Conservation (phyloP, 1,139 yeast genomes). For the Sugiyamaella sp. region DNA sequence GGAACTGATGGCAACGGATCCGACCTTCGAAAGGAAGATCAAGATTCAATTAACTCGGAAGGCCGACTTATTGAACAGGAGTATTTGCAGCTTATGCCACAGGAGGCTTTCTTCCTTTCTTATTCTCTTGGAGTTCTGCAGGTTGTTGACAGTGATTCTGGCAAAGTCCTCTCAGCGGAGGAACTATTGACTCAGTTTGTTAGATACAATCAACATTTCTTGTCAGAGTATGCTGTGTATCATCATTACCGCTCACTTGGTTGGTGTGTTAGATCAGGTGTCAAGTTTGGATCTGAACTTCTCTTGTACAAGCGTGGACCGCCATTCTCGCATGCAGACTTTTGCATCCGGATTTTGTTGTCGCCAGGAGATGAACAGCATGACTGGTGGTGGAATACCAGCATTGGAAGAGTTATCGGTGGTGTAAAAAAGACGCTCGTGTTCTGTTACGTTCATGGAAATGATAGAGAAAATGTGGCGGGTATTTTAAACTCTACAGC, state of each 20-base stretch:
- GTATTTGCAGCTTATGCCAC: constrained; percentile 70
- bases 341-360: constrained; percentile 58
- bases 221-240: constrained; percentile 66
- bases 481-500: constrained; percentile 7
- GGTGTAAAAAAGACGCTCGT: constrained; percentile 83
- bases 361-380: constrained; percentile 41
- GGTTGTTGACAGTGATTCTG: constrained; percentile 28
- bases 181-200: constrained; percentile 26
- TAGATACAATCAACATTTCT: constrained; percentile 26
- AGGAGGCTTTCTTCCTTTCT: constrained; percentile 71
- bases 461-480: constrained; percentile 45
- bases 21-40: constrained; percentile 30
- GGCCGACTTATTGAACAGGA: constrained; percentile 56
- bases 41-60: constrained; percentile 43
- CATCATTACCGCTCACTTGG: constrained; percentile 88
- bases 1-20: background rate
- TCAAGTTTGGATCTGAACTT: constrained; percentile 86
- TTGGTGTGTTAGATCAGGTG: constrained; percentile 93
- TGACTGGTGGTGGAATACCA: constrained; percentile 64
- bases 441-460: constrained; percentile 63
- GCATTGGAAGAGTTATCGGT: constrained; percentile 78
- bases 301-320: constrained; percentile 88
- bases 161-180: constrained; percentile 21
- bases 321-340: constrained; percentile 93
- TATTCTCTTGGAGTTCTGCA: constrained; percentile 53